Percentiles rank a stretch among this genome's conserved stretches.
Conservation (phyloP, 495 filamentous ascomycete species). For the Achaetomiella virescens region DNA sequence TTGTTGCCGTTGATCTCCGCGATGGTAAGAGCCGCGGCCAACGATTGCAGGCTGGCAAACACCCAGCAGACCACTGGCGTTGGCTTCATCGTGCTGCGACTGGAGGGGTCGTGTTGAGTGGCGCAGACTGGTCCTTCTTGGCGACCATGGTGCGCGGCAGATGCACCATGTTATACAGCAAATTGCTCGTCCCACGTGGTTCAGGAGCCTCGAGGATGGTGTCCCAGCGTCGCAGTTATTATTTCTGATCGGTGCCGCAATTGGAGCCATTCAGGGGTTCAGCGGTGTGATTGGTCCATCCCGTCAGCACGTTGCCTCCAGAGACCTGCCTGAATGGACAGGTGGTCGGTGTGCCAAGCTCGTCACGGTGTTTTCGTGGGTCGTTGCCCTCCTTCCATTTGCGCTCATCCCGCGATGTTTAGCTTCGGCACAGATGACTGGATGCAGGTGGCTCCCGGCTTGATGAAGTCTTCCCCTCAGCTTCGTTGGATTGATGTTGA, state of each 20-base stretch:
- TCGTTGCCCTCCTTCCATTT: conserved; percentile 12
- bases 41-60: conserved; percentile 21
- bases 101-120: neutral
- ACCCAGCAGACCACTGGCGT: conserved; percentile 12
- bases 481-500: too few species aligned
- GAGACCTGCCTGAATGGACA: conserved; percentile 19
- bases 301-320: conserved; percentile 2
- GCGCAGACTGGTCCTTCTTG: neutral
- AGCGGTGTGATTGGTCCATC: conserved; percentile 8
- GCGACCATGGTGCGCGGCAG: conserved; percentile 1
- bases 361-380: neutral
- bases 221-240: neutral
- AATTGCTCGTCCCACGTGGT: neutral
- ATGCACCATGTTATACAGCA: neutral
- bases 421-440: neutral
- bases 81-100: conserved; percentile 16
- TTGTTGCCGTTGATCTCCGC: conserved; percentile 55
- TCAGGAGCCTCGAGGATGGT: neutral
- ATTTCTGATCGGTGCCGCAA: conserved; percentile 2
- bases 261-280: conserved; percentile 10
- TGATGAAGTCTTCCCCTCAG: too few species aligned
- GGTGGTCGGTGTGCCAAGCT: conserved; percentile 4
- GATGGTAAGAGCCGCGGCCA: conserved; percentile 45
- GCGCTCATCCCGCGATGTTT: neutral
- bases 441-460: neutral